Evolutionary conservation across 2,329 filamentous ascomycete species (phyloP), one percentile per base, ranked within the genome.

Genomic region (Penicillium sp.): DNA sequence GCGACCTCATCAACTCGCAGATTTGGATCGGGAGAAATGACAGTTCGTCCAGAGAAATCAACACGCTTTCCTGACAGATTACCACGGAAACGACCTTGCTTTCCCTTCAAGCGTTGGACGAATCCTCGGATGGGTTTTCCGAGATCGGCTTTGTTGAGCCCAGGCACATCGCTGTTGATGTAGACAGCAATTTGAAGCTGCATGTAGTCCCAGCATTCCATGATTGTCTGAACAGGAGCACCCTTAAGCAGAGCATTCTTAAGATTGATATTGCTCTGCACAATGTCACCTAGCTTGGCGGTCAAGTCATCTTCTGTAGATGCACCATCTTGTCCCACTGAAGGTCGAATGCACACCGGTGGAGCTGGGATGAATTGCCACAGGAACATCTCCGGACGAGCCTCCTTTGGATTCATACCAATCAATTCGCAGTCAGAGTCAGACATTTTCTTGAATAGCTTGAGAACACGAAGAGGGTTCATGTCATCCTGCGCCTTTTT

Each of bases 171-270:
- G 56, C 90, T 95, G 73, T 98, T 97, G 68, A 98, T 91, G 67
- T 98, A 97, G 78, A 97, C 89, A 53, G 91, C 93, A 53, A 97
- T 87, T 63, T 97, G 90, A 8, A 95, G 78, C 64, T 97, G 91
- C 53, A 98, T 75, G 62, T 91, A 97, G 64, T 98, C 93, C 93
- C 93, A 98, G 61, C 95, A 89, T 66, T 98, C 93, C 83, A 97
- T 94, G 49, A 97, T 87, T 1, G 88, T 94, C 57, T 86, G 81
- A 2, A 98, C 79, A 0, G 88, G 83, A 13, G 90, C 87, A 9
- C 91, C 91, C 58, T 88, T 89, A 53, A 85, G 78, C 15, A 97
- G 70, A 0, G 88, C 88, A 21, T 87, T 85, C 43, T 86, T 83
- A 55, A 98, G 88, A 60, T 94, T 81, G 48, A 86, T 85, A 64